Base-by-base conservation (phyloP, 129 eudicot genomes). In the Pulicaria dysenterica region DNA sequence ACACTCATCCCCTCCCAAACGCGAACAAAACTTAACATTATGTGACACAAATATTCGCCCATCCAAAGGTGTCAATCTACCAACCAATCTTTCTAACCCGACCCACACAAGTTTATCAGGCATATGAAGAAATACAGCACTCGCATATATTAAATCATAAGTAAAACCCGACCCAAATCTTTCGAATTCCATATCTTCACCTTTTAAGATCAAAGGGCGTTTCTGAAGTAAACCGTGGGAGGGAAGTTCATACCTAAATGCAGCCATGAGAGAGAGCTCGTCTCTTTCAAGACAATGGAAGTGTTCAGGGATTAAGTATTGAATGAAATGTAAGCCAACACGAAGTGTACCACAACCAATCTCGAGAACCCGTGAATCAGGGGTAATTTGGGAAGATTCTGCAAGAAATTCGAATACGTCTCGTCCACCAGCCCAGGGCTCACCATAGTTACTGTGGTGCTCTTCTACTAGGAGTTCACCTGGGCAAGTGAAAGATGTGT, bases 391-490 rank as follows among this genome's bases (percentile, higher is more conserved):
- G 41, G 83, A 76, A 31, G 92, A 76, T 59, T 83, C 87, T n/a
- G 98, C 98, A 6, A 93, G 95, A 65, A 89, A 93, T 50, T 93
- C 98, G 36, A 87, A 93, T 46, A 93, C 92, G 37, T 93, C 98
- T 49, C 98, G 64, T 3, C 98, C 98, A 41, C 98, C 98, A 0
- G 98, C 98, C 98, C 98, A 93, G 15, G 98, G 98, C 83, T 93
- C 98, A 42, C 98, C 98, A 31, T 93, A 93, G 80, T 93, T 89
- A 90, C 98, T 93, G 75, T 93, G 98, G 86, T 93, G 98, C 77
- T 93, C 85, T 79, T 93, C 98, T 48, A 93, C 98, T 11, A 93
- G 90, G 39, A 93, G 92, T 56, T 93, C 98, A 24, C 88, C 88
- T 3, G 98, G 98, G 62, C 98, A 93, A 11, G 95, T 96, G 5